Evolutionary conservation across 75 land plant species (phyloP).

Genomic region (Cupressus sempervirens): DNA sequence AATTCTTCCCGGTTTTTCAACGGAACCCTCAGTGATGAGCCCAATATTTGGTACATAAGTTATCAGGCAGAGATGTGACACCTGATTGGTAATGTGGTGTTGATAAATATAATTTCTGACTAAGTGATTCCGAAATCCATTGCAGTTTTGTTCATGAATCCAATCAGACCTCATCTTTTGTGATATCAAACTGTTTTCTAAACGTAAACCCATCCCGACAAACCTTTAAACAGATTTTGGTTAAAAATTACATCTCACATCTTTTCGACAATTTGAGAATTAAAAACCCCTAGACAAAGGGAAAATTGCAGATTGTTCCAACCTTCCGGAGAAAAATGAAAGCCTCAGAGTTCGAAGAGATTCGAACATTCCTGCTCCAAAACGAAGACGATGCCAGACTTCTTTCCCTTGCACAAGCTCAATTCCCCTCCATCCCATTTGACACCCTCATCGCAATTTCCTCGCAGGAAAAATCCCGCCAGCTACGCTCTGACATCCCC

Average conservation of each 20-base stretch:
- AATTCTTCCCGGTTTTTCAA: not conserved
- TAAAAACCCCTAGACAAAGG: not conserved
- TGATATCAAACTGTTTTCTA: not conserved
- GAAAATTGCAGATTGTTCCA: not conserved
- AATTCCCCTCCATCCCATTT: slow-evolving; percentile 19
- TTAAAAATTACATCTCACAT: too few species aligned
- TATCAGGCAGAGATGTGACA: too few species aligned
- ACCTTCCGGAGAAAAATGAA: slow-evolving; percentile 17
- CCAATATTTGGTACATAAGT: too few species aligned
- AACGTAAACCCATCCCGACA: not conserved
- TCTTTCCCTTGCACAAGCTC: slow-evolving; percentile 6
- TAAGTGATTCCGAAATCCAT: not conserved
- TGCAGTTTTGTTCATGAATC: too few species aligned
- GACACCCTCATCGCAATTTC: slow-evolving; percentile 31
- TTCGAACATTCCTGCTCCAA: slow-evolving; percentile 21
- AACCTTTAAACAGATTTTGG: too few species aligned
- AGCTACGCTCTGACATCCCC: slow-evolving; percentile 21
- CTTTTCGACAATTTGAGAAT: too few species aligned
- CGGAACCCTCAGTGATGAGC: not conserved
- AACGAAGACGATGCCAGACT: slow-evolving; percentile 6
- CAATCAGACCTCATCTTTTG: too few species aligned
- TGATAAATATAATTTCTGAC: not conserved
- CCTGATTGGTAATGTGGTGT: too few species aligned
- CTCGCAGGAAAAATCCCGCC: slow-evolving; percentile 30
- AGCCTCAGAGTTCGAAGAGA: slow-evolving; percentile 20